These are phyloP conservation scores for Neonectria sp. DNA, from an alignment of 2,329 filamentous ascomycete genomes.

Conservation along the genomic window DNA sequence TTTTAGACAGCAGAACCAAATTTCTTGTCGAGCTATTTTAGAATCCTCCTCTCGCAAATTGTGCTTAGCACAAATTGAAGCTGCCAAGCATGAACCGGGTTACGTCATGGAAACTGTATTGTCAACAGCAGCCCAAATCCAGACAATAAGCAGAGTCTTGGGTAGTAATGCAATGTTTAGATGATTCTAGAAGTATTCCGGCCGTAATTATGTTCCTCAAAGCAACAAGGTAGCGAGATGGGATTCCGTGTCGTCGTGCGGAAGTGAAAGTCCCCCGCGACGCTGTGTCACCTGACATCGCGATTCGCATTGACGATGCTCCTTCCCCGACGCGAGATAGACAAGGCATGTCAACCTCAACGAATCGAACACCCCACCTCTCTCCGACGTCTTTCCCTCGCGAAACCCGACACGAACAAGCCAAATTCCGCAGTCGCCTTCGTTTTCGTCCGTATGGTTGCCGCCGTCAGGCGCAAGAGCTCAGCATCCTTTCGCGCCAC, in stretches of 20 bases:
- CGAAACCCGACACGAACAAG: background rate
- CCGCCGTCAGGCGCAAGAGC: conserved; percentile 1
- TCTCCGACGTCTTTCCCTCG: background rate
- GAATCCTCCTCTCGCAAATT: background rate
- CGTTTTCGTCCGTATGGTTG: background rate
- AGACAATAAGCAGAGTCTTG: background rate
- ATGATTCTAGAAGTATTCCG: background rate
- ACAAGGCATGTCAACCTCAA: conserved; percentile 28
- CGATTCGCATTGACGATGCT: conserved; percentile 37
- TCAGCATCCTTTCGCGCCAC: conserved; percentile 14
- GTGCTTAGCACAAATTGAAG: background rate
- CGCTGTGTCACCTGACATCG: conserved; percentile 48
- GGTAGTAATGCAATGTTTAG: background rate
- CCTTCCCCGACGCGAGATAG: conserved; percentile 22
- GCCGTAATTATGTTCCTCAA: background rate
- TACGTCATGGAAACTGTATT: background rate
- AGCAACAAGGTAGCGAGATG: background rate
- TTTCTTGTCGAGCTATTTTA: background rate
- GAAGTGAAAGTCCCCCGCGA: conserved; percentile 12
- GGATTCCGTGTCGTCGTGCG: background rate
- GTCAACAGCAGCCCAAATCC: background rate
- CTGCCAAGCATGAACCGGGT: background rate
- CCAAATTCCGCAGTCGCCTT: background rate
- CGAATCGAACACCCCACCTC: conserved; percentile 16
- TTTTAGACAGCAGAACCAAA: background rate